phyloP scores from a whole-genome alignment of 495 filamentous ascomycete genomes.

The Aspergillus diversus region DNA sequence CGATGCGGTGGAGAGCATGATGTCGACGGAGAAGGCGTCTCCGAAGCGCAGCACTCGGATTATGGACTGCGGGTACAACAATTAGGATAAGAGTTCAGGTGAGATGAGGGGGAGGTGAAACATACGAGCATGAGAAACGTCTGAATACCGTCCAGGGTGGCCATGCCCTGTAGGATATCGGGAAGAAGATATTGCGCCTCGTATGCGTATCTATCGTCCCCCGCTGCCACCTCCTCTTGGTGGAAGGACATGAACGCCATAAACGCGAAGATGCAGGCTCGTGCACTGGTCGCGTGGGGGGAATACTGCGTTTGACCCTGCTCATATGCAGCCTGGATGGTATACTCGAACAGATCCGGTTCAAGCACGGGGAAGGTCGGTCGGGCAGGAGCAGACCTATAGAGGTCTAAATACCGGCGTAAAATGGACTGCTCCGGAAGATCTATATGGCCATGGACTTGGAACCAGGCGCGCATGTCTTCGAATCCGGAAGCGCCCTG shows the following conservation, averaged over 20 bases:
- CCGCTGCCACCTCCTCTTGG: neutral
- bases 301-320: neutral
- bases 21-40: conserved; percentile 4
- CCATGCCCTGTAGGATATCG: neutral
- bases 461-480: neutral
- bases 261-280: conserved; percentile 14
- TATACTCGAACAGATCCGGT: conserved; percentile 1
- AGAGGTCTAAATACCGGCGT: neutral
- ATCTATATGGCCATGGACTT: neutral
- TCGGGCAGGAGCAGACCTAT: neutral
- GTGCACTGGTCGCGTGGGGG: neutral
- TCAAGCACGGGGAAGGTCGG: conserved; percentile 8
- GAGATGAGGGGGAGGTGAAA: neutral
- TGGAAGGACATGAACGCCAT: neutral
- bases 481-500: neutral
- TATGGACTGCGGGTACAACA: neutral
- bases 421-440: conserved; percentile 2
- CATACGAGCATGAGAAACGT: conserved; percentile 15
- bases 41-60: neutral
- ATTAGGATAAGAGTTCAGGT: neutral
- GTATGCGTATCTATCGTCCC: conserved; percentile 1
- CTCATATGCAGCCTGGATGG: conserved; percentile 1
- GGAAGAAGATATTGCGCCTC: conserved; percentile 7
- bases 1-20: neutral
- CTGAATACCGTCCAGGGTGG: conserved; percentile 11